Evolutionary conservation across 1,284 basidiomycete species (phyloP).

Genomic region (Xerocomus alliaceus): DNA sequence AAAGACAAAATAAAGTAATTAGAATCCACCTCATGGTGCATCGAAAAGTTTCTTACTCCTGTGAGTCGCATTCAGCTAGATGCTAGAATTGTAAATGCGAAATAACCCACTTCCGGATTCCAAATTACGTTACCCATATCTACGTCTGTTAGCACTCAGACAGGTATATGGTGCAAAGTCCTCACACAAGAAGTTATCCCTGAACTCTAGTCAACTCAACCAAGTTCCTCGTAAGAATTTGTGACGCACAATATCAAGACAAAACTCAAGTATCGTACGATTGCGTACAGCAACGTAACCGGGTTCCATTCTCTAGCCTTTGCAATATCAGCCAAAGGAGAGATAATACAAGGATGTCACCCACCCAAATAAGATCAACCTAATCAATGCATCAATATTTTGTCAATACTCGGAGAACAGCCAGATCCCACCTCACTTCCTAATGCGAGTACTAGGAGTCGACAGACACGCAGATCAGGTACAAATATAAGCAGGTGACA

Average conservation of each 20-base stretch:
- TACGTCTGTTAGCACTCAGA: conserved; percentile 5
- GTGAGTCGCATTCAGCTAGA: background rate
- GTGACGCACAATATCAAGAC: conserved; percentile 19
- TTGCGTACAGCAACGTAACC: conserved; percentile 25
- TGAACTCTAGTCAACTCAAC: conserved; percentile 3
- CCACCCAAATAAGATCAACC: conserved; percentile 29
- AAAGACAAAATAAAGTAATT: background rate
- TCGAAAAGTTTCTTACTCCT: conserved; percentile 18
- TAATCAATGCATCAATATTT: conserved; percentile 1
- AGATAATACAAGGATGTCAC: background rate
- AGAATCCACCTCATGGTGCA: background rate
- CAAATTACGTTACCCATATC: conserved; percentile 13
- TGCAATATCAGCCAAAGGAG: background rate
- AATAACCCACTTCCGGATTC: conserved; percentile 16
- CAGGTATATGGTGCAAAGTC: background rate
- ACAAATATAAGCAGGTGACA: background rate
- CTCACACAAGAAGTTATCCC: conserved; percentile 20
- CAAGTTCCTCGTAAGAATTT: background rate
- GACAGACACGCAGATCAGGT: background rate
- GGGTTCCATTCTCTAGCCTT: conserved; percentile 25
- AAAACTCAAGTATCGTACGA: conserved; percentile 30
- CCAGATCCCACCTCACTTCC: conserved; percentile 15
- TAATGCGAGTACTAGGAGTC: conserved; percentile 17
- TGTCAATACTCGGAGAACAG: too few relatives aligned
- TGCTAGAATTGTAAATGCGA: background rate